Evolutionary conservation across 2,329 filamentous ascomycete species (phyloP), one percentile per base, ranked within the genome.

Genomic region (Hypoxylon rubiginosum): DNA sequence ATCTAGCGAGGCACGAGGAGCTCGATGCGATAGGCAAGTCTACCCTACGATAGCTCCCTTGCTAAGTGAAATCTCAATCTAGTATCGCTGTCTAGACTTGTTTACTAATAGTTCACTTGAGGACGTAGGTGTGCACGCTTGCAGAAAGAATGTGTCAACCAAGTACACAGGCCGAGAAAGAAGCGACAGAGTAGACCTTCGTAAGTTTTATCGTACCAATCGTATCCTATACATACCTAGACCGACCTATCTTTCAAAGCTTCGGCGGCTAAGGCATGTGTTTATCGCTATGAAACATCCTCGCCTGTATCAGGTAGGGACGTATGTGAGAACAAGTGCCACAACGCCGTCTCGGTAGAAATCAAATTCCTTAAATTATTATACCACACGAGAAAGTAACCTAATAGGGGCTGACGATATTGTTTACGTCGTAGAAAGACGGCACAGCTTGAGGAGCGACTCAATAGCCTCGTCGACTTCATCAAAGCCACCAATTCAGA

Each of bases 141-240:
- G 4, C 78, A 79, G 39, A 86, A 85, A 66, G 79, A 82, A 34
- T 86, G 84, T 64, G 74, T 78, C 0, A 77, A 76, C 10, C 84
- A 86, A 68, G 73, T 84, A 26, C 84, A 84, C 69, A 80, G 79
- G 24, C 82, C 82, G 3, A 79, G 84, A 30, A 86, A 86, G 74
- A 86, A 86, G 77, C 79, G 84, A 68, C 81, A 83, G 32, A 77
- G 76, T 34, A 85, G 82, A 63, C 82, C 83, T 32, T 86, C 84
- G 84, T 86, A 76, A 79, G 84, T 80, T 19, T 7, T 2, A 13
- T 15, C 19, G 17, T 41, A 19, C 52, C 52, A 48, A 52, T 34
- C 28, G 11, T 26, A 36, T 34, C 26, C 21, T 28, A n/a, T n/a
- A n/a, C n/a, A 30, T 30, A 30, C 9, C 28, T 30, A 30, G 28